A percentile compares a stretch with the other conserved stretches of the same genome.
Conservation (phyloP, 192 early-diverging fungal species). For the Spinellus fusiger region DNA sequence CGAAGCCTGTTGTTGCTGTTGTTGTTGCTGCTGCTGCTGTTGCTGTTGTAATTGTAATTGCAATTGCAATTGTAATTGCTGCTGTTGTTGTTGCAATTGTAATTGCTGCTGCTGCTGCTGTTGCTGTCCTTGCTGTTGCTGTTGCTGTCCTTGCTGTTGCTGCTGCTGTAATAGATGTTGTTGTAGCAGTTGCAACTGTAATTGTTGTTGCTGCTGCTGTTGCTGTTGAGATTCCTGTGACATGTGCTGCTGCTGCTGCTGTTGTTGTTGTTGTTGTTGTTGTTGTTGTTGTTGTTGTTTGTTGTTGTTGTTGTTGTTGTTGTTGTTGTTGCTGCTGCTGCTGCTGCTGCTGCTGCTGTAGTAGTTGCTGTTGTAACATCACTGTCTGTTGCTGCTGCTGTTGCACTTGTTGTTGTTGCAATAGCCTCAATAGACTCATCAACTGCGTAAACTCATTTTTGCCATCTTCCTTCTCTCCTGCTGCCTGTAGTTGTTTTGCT, state of each 20-base stretch:
- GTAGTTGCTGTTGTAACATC: slow-evolving; percentile 18
- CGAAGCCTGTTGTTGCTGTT: neutral
- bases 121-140: neutral
- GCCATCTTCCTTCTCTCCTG: slow-evolving; percentile 70
- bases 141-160: slow-evolving; percentile 20
- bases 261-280: slow-evolving; percentile 9
- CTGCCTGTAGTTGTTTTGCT: slow-evolving; percentile 19
- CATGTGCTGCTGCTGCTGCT: neutral
- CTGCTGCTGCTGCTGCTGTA: neutral
- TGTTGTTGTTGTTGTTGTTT: slow-evolving; percentile 1
- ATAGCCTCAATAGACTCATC: slow-evolving; percentile 45
- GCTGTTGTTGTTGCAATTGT: neutral
- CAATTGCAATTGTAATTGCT: neutral
- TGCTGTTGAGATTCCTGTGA: slow-evolving; percentile 1
- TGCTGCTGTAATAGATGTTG: slow-evolving; percentile 18
- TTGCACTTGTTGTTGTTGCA: slow-evolving; percentile 17
- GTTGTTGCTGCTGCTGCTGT: neutral
- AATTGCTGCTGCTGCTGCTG: neutral
- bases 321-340: neutral
- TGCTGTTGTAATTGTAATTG: neutral
- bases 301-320: neutral
- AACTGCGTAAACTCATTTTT: slow-evolving; percentile 68
- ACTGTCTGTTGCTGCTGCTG: slow-evolving; percentile 13
- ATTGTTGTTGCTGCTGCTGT: slow-evolving; percentile 10
- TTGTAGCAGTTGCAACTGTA: slow-evolving; percentile 9